A percentile compares a stretch with the other conserved stretches of the same genome.
phyloP scores from a whole-genome alignment of 352 stramenopile genomes.

The Thalassiosira delicatula region DNA sequence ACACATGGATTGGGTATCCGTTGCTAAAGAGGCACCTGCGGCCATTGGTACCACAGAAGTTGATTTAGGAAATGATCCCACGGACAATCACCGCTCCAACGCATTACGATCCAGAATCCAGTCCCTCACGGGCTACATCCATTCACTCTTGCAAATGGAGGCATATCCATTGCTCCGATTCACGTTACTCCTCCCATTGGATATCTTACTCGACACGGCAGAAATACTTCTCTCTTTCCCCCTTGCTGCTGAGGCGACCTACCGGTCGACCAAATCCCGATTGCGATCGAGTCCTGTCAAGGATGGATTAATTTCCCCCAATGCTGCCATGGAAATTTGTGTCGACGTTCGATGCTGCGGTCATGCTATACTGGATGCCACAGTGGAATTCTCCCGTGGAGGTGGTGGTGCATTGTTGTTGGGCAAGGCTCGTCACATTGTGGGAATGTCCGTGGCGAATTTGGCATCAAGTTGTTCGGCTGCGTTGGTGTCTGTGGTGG shows the following conservation, averaged over 20 bases:
- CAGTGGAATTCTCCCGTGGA: conserved; percentile 50
- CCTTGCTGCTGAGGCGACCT: conserved; percentile 64
- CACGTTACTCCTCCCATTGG: conserved; percentile 29
- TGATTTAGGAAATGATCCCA: conserved; percentile 37
- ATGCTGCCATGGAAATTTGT: conserved; percentile 44
- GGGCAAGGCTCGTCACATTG: conserved; percentile 59
- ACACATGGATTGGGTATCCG: conserved; percentile 34
- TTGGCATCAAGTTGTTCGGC: conserved; percentile 69
- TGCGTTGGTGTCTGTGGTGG: conserved; percentile 46
- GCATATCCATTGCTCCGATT: conserved; percentile 34
- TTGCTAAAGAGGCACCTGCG: conserved; percentile 15
- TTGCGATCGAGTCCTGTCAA: conserved; percentile 64
- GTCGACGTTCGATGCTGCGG: conserved; percentile 64
- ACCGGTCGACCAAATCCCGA: conserved; percentile 68
- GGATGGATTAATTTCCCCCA: conserved; percentile 65
- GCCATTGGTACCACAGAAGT: neutral
- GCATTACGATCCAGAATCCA: conserved; percentile 35
- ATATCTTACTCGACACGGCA: conserved; percentile 58
- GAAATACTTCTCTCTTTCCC: conserved; percentile 75
- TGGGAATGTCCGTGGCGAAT: conserved; percentile 65
- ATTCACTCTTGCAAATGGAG: conserved; percentile 44
- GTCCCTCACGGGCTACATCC: conserved; percentile 43
- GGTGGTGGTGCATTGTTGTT: conserved; percentile 43
- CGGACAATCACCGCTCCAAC: conserved; percentile 30
- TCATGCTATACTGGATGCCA: conserved; percentile 63